Conservation (phyloP, 768 basidiomycete species). For the Boletellus sp. region DNA sequence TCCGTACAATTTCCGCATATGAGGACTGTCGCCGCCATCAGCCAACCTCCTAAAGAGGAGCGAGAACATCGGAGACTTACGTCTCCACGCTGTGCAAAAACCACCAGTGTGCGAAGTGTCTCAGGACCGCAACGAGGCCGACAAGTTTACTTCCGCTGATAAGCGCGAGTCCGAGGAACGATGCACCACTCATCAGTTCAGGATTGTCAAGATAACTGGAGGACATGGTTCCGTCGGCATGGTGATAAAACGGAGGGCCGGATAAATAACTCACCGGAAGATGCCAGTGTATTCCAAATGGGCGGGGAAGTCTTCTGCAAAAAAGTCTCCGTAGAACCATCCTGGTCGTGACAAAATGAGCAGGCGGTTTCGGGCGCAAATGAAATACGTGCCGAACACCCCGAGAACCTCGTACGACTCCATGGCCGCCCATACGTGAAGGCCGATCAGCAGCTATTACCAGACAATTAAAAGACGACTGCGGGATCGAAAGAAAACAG, state of each 20-base stretch:
- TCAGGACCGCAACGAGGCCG: slow-evolving; percentile 75
- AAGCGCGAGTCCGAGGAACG: slow-evolving; percentile 89
- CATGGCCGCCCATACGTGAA: slow-evolving; percentile 89
- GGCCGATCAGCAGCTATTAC: slow-evolving; percentile 67
- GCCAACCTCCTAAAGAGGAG: background rate
- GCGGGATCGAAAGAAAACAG: slow-evolving; percentile 6
- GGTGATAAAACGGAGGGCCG: background rate
- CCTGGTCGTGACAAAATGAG: slow-evolving; percentile 42
- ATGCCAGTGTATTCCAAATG: slow-evolving; percentile 95
- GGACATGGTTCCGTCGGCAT: background rate
- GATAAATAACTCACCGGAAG: slow-evolving; percentile 60
- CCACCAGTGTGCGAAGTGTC: slow-evolving; percentile 92
- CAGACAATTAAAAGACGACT: slow-evolving; percentile 7
- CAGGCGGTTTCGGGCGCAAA: background rate
- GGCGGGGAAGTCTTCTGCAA: slow-evolving; percentile 89
- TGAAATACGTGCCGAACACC: slow-evolving; percentile 64
- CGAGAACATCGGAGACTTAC: slow-evolving; percentile 43
- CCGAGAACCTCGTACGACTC: slow-evolving; percentile 94
- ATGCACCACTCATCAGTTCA: slow-evolving; percentile 92
- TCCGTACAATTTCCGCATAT: slow-evolving; percentile 96
- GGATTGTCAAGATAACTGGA: slow-evolving; percentile 88
- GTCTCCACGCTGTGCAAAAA: slow-evolving; percentile 90
- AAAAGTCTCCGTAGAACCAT: slow-evolving; percentile 99
- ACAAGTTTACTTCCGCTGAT: slow-evolving; percentile 94
- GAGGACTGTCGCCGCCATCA: slow-evolving; percentile 59